Percentiles rank a stretch among this genome's conserved stretches.
Evolutionary conservation across 139 green algal genomes (phyloP).

Genomic region (Coelastrella sp.): DNA sequence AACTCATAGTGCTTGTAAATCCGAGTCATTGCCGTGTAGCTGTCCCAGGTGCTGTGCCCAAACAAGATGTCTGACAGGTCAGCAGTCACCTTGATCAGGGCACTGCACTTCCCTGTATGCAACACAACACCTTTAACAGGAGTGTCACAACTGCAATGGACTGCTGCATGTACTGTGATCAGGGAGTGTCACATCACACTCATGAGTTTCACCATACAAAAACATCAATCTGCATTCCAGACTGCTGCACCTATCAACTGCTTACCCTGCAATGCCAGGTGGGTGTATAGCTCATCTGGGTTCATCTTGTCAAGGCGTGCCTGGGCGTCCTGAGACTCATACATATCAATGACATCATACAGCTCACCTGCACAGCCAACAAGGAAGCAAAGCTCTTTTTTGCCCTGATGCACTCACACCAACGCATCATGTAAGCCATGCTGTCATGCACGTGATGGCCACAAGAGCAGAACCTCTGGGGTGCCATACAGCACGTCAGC

Average conservation of each 20-base stretch:
- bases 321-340: slow-evolving; percentile 36
- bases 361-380: slow-evolving; percentile 54
- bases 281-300: slow-evolving; percentile 32
- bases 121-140: not conserved
- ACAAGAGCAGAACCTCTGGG: too few relatives aligned
- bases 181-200: too few relatives aligned
- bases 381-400: not conserved
- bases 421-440: not conserved
- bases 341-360: slow-evolving; percentile 68
- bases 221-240: not conserved
- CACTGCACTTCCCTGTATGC: slow-evolving; percentile 64
- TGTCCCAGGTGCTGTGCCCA: slow-evolving; percentile 46
- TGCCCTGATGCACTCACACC: not conserved
- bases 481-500: too few relatives aligned
- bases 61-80: slow-evolving; percentile 47
- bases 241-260: not conserved
- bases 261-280: slow-evolving; percentile 49
- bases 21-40: slow-evolving; percentile 63
- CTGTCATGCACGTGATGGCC: not conserved
- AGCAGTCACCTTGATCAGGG: slow-evolving; percentile 70
- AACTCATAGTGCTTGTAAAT: slow-evolving; percentile 85
- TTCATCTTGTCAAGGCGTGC: slow-evolving; percentile 1
- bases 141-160: not conserved
- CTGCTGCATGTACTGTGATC: too few relatives aligned
- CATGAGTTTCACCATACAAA: too few relatives aligned